Base-by-base conservation (phyloP, 2,329 filamentous ascomycete genomes). In the Zymoseptoria passerinii region DNA sequence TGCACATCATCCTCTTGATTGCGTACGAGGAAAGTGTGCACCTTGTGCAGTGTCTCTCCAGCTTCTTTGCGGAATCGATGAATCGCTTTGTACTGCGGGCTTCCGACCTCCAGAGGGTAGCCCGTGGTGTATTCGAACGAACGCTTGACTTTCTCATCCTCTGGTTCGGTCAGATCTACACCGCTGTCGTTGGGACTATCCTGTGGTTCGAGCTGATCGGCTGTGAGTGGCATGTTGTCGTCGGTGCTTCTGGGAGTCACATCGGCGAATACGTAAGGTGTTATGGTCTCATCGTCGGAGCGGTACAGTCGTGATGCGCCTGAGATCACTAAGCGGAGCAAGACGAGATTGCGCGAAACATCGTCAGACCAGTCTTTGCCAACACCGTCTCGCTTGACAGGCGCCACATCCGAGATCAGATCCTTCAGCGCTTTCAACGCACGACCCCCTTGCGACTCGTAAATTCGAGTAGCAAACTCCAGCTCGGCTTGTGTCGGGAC, bases 341-440 rank as follows among this genome's bases (percentile, higher is more conserved):
- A 86, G 10, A 92, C 89, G 58, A 99, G 81, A 65, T 96, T 90
- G 57, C 94, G 81, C 1, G 91, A 92, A 28, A 97, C 87, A 72
- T 99, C 95, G 71, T 99, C 94, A 0, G 92, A 96, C 94, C 94
- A 99, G 68, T 96, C 92, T 74, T 97, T 99, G 66, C 95, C 95
- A 72, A 92, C 96, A 44, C 94, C 94, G 65, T 92, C 92, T 58
- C 92, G 84, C 73, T 91, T 95, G 55, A 97, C 87, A 2, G 85
- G 87, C 1, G 91, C 87, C 40, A 87, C 83, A 51, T 90, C 86
- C 61, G 89, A 86, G 69, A 90, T 95, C n/a, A 99, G 80, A 7
- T 86, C 83, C 62, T 84, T 83, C 10, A 99, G 76, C 61, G 90
- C 85, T 58, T 85, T 78, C 60, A 92, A 82, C 1, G 92, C 92